phyloP scores from a whole-genome alignment of 805 yeast genomes.

The Kodamaea fukazawae region DNA sequence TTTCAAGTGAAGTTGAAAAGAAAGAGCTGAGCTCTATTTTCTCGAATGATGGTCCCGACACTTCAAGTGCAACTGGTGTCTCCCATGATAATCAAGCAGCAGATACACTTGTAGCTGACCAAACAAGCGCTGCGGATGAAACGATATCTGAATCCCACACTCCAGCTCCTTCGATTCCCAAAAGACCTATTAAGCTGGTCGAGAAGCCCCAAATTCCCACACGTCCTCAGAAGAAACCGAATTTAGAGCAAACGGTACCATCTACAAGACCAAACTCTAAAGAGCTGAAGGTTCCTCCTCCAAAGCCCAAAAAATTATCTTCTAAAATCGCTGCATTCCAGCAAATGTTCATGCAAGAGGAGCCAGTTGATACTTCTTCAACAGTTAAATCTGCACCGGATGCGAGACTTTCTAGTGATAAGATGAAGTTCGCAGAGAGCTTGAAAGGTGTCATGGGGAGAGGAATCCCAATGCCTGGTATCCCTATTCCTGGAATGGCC shows the following conservation, averaged over 20 bases:
- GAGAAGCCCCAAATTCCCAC: constrained; percentile 13
- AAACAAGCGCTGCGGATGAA: too few species aligned
- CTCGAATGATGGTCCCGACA: too few species aligned
- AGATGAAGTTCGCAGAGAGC: constrained; percentile 52
- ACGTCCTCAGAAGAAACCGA: constrained; percentile 12
- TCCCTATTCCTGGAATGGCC: constrained; percentile 55
- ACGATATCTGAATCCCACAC: too few species aligned
- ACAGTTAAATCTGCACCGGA: constrained; percentile 7
- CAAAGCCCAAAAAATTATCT: constrained; percentile 74
- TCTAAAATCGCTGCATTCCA: constrained; percentile 80
- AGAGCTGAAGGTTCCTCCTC: constrained; percentile 48
- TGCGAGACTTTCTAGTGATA: constrained; percentile 32
- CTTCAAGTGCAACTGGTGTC: too few species aligned
- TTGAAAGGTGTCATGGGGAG: constrained; percentile 56
- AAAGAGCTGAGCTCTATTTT: too few species aligned
- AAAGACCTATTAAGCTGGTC: constrained; percentile 2
- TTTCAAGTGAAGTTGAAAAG: too few species aligned
- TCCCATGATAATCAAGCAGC: too few species aligned
- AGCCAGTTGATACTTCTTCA: constrained; percentile 7
- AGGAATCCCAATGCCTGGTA: constrained; percentile 52
- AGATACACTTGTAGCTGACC: too few species aligned
- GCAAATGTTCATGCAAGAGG: constrained; percentile 55
- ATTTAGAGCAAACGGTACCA: background rate
- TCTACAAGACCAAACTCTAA: background rate
- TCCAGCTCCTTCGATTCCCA: constrained; percentile 3